Conservation (phyloP, 2,329 filamentous ascomycete species). For the Capronia americana region DNA sequence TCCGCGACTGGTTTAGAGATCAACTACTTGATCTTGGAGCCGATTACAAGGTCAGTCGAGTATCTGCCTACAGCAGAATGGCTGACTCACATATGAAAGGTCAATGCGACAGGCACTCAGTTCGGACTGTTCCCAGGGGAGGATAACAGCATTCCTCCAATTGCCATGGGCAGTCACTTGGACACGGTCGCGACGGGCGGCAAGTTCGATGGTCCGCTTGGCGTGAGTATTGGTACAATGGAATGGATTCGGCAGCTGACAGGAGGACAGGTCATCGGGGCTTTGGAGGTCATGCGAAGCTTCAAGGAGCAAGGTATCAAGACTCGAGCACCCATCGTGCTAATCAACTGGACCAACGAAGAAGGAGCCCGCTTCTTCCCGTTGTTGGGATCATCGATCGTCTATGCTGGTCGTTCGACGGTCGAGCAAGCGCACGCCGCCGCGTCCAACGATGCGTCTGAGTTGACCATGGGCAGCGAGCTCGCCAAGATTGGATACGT, state of each 20-base stretch:
- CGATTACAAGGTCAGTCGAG: no score
- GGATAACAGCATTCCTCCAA: slow-evolving; percentile 56
- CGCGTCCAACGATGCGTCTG: slow-evolving; percentile 8
- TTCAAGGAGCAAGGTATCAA: slow-evolving; percentile 51
- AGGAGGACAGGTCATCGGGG: slow-evolving; percentile 60
- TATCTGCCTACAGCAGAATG: no score
- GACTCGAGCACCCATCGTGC: slow-evolving; percentile 72
- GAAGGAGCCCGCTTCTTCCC: slow-evolving; percentile 80
- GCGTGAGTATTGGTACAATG: slow-evolving; percentile 69
- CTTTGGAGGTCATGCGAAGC: no score
- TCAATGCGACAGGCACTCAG: slow-evolving; percentile 82
- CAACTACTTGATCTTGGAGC: slow-evolving; percentile 61
- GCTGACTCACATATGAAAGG: slow-evolving; percentile 58
- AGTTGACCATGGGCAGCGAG: slow-evolving; percentile 66
- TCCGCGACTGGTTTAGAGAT: slow-evolving; percentile 77
- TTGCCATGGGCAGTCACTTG: slow-evolving; percentile 43
- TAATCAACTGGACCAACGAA: slow-evolving; percentile 83
- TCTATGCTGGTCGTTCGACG: slow-evolving; percentile 30
- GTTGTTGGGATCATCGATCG: slow-evolving; percentile 70
- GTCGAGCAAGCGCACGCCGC: slow-evolving; percentile 16
- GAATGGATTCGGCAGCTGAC: slow-evolving; percentile 71
- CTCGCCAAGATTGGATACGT: slow-evolving; percentile 74
- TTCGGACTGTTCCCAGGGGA: slow-evolving; percentile 74
- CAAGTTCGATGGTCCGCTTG: slow-evolving; percentile 76
- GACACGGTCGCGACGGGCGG: slow-evolving; percentile 68